Evolutionary conservation across 768 basidiomycete genomes (phyloP).

Genomic region (Pisolithus sp.): DNA sequence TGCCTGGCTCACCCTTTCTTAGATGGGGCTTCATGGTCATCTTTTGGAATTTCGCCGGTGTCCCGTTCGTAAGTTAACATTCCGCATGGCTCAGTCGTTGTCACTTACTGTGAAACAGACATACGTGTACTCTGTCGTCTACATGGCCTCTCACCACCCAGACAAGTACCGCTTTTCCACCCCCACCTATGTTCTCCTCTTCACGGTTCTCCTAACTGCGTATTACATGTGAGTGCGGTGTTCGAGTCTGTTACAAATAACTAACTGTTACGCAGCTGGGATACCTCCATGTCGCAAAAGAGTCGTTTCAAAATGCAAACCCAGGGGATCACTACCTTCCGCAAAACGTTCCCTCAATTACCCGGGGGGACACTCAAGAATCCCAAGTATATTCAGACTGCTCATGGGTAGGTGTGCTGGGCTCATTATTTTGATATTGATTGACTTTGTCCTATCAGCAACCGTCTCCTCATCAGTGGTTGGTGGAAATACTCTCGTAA

Average conservation of each 20-base stretch:
- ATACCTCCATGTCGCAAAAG: slow-evolving; percentile 94
- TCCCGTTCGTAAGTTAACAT: slow-evolving; percentile 67
- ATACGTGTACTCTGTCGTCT: slow-evolving; percentile 95
- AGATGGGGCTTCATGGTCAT: slow-evolving; percentile 96
- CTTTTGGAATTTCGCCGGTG: slow-evolving; percentile 95
- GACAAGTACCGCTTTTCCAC: slow-evolving; percentile 83
- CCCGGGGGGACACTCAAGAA: slow-evolving; percentile 78
- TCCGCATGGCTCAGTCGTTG: not conserved
- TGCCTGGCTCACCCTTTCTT: slow-evolving; percentile 1
- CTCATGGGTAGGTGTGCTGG: slow-evolving; percentile 61
- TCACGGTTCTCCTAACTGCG: slow-evolving; percentile 68
- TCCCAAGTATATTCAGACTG: slow-evolving; percentile 88
- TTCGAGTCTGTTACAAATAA: slow-evolving; percentile 3
- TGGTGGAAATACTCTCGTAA: slow-evolving; percentile 96
- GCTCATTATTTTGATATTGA: not conserved
- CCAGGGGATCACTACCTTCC: slow-evolving; percentile 77
- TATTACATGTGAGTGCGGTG: slow-evolving; percentile 71
- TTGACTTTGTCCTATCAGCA: slow-evolving; percentile 39
- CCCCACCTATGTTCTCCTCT: slow-evolving; percentile 64
- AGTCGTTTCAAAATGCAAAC: slow-evolving; percentile 97
- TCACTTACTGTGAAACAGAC: slow-evolving; percentile 41
- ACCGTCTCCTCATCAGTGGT: slow-evolving; percentile 84
- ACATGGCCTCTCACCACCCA: slow-evolving; percentile 94
- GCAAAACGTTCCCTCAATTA: slow-evolving; percentile 91
- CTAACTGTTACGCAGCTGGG: slow-evolving; percentile 56